These are phyloP conservation scores for Sarcodon sp. DNA, from an alignment of 768 basidiomycete genomes.

Conservation along the genomic window DNA sequence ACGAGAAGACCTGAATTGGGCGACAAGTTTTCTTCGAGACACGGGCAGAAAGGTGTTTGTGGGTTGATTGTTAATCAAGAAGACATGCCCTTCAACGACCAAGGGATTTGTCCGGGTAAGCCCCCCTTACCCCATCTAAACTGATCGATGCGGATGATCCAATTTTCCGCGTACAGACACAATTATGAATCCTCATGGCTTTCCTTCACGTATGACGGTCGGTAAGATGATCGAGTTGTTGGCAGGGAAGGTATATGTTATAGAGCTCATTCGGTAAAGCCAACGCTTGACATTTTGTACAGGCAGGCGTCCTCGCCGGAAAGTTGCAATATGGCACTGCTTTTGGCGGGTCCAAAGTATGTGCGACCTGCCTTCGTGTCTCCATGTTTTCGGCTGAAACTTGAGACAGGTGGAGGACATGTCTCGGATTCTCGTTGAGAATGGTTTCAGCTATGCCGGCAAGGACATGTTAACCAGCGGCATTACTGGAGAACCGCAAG, in stretches of 20 bases:
- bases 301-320: slow-evolving; percentile 87
- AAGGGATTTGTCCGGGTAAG: slow-evolving; percentile 85
- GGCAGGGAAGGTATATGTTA: slow-evolving; percentile 67
- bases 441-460: slow-evolving; percentile 96
- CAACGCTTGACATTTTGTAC: not conserved
- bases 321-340: slow-evolving; percentile 92
- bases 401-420: slow-evolving; percentile 80
- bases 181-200: slow-evolving; percentile 99
- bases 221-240: slow-evolving; percentile 99
- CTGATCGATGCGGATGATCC: slow-evolving; percentile 6
- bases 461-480: slow-evolving; percentile 99
- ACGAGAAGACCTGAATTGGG: slow-evolving; percentile 93
- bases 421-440: slow-evolving; percentile 89
- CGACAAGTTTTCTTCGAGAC: slow-evolving; percentile 96
- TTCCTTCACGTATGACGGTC: slow-evolving; percentile 98
- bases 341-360: slow-evolving; percentile 93
- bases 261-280: not conserved
- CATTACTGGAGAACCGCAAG: slow-evolving; percentile 92
- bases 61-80: slow-evolving; percentile 98
- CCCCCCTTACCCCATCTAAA: slow-evolving; percentile 2
- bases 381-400: not conserved
- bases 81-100: slow-evolving; percentile 98
- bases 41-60: slow-evolving; percentile 98
- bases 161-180: slow-evolving; percentile 46
- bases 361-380: slow-evolving; percentile 2